phyloP scores from a whole-genome alignment of 768 basidiomycete species.

The Tricholoma sp. region DNA sequence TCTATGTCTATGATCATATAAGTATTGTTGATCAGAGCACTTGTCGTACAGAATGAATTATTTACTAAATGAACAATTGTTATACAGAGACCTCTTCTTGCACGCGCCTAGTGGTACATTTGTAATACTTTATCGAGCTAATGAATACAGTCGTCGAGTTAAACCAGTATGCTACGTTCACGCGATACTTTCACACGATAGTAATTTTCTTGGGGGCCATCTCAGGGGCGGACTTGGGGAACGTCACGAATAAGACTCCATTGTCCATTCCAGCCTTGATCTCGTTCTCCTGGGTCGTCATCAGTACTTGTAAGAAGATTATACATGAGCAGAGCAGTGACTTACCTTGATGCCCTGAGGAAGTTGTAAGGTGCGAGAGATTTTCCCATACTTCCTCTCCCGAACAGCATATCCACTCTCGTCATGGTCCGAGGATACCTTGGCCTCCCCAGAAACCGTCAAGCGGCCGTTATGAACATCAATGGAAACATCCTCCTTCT shows the following conservation, averaged over 20 bases:
- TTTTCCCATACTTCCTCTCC: conserved; percentile 42
- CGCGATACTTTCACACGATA: not conserved
- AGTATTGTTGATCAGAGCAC: no score
- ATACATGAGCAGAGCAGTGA: not conserved
- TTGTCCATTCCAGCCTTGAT: conserved; percentile 9
- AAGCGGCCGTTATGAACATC: conserved; percentile 41
- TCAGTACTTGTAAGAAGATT: not conserved
- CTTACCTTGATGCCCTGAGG: conserved; percentile 42
- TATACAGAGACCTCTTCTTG: no score
- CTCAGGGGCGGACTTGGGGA: conserved; percentile 8
- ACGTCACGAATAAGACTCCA: conserved; percentile 6
- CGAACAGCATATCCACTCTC: conserved; percentile 31
- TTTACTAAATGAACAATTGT: no score
- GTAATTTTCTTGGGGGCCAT: conserved; percentile 1
- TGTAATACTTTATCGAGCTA: no score
- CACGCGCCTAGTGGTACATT: no score
- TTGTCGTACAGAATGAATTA: no score
- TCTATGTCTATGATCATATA: no score
- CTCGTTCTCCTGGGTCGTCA: conserved; percentile 4
- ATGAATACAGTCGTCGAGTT: no score
- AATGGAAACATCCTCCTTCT: conserved; percentile 39
- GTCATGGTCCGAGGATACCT: conserved; percentile 22
- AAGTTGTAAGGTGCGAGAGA: conserved; percentile 41
- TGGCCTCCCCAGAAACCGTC: conserved; percentile 39
- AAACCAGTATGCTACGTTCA: no score